Conservation (phyloP, 345 rosid genomes). For the Eucalyptus erythrocorys region DNA sequence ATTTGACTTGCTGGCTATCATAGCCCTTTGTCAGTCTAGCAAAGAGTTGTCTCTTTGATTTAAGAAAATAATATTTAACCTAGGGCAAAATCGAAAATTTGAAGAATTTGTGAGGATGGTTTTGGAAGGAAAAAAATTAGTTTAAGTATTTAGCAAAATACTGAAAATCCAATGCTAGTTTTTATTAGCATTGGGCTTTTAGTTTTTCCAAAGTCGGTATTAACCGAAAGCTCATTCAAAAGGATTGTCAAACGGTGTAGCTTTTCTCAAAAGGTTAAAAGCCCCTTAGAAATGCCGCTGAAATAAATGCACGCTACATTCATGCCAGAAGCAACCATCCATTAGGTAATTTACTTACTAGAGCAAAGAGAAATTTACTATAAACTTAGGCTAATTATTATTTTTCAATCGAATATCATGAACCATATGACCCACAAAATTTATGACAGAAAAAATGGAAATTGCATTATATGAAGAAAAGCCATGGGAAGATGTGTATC, state of each 20-base stretch:
- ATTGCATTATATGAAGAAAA: neutral
- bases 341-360: neutral
- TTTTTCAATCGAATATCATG: neutral
- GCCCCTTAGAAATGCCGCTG: fast-evolving
- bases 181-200: too few relatives aligned
- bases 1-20: fast-evolving
- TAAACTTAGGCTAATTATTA: neutral
- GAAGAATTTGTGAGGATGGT: too few relatives aligned
- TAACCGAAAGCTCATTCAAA: too few relatives aligned
- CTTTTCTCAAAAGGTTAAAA: too few relatives aligned
- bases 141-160: fast-evolving
- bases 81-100: too few relatives aligned
- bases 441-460: neutral
- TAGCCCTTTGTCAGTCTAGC: fast-evolving
- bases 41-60: too few relatives aligned
- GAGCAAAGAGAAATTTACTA: neutral
- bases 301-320: too few relatives aligned
- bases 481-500: neutral
- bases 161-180: fast-evolving
- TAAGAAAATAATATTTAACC: too few relatives aligned
- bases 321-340: neutral
- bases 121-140: too few relatives aligned
- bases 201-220: fast-evolving
- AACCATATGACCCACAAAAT: neutral
- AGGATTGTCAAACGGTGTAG: fast-evolving